Evolutionary conservation across 2,329 filamentous ascomycete genomes (phyloP).

Genomic region (Penicillium sp.): DNA sequence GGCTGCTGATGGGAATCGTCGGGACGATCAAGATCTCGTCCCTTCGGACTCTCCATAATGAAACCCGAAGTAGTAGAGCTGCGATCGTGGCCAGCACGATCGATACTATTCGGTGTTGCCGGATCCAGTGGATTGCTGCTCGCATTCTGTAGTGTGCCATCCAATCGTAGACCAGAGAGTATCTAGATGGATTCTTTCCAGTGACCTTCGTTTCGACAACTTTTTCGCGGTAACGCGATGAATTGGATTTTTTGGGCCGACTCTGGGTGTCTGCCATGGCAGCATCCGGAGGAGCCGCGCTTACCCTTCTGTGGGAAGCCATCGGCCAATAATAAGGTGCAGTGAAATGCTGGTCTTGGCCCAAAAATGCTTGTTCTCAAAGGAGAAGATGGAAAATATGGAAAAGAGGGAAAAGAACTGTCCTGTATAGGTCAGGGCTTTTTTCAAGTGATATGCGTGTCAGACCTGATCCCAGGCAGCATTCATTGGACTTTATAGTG

Average conservation of each 20-base stretch:
- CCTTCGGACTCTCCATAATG: background rate
- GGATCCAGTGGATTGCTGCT: conserved; percentile 1
- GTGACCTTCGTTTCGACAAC: too few species aligned
- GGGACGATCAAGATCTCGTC: background rate
- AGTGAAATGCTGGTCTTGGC: background rate
- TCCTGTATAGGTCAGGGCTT: too few species aligned
- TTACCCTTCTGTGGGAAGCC: background rate
- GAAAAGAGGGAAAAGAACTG: too few species aligned
- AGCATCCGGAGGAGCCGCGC: conserved; percentile 2
- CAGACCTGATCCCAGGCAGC: too few species aligned
- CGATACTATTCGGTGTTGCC: background rate
- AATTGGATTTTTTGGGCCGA: background rate
- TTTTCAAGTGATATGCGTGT: too few species aligned
- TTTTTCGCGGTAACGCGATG: background rate
- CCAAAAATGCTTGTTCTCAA: background rate
- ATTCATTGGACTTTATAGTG: too few species aligned
- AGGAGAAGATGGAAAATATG: background rate
- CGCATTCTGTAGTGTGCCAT: background rate
- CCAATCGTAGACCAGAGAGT: background rate
- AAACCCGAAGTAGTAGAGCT: background rate
- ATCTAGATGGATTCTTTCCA: background rate
- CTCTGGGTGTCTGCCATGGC: background rate
- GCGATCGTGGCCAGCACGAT: background rate
- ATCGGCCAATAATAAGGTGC: conserved; percentile 1
- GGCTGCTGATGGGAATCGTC: background rate